Conservation (phyloP, 139 green algal species). For the Chlorella vulgaris region DNA sequence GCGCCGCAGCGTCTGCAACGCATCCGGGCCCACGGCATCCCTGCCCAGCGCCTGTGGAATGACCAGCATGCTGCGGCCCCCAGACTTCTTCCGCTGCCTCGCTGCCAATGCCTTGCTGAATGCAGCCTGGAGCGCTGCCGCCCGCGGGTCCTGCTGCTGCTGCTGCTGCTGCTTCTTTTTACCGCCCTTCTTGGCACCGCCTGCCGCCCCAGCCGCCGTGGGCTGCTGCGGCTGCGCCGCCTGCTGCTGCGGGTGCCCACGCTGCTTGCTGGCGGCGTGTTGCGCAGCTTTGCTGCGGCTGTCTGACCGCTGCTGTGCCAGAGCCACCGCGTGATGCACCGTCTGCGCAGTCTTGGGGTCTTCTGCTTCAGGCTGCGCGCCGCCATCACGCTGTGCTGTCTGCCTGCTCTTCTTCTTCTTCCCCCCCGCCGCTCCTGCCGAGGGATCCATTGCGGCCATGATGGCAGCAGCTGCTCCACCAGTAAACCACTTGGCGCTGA, state of each 20-base stretch:
- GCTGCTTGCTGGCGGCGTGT: not conserved
- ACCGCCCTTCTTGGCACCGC: not conserved
- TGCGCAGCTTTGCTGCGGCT: conserved; percentile 8
- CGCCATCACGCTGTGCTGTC: not conserved
- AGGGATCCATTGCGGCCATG: conserved; percentile 12
- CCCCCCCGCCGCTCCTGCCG: not conserved
- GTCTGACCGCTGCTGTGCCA: conserved; percentile 16
- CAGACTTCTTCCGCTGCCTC: conserved; percentile 32
- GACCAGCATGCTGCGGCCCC: conserved; percentile 41
- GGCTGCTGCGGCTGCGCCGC: not conserved
- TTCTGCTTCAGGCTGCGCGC: not conserved
- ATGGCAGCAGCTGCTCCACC: conserved; percentile 46
- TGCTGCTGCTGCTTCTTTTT: conserved; percentile 25
- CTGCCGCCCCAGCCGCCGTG: not conserved
- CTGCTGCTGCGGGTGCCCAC: not conserved
- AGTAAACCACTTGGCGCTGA: conserved; percentile 62
- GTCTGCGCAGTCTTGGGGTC: conserved; percentile 13
- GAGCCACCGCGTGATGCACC: conserved; percentile 13
- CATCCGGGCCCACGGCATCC: conserved; percentile 50
- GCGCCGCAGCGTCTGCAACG: conserved; percentile 50
- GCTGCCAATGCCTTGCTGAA: conserved; percentile 16
- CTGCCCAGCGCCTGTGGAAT: conserved; percentile 56
- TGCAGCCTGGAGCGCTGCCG: conserved; percentile 43
- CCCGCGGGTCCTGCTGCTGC: not conserved
- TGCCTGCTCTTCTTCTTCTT: not conserved